Conservation (phyloP, 1,139 yeast species). For the Geotrichum histeridarum region DNA sequence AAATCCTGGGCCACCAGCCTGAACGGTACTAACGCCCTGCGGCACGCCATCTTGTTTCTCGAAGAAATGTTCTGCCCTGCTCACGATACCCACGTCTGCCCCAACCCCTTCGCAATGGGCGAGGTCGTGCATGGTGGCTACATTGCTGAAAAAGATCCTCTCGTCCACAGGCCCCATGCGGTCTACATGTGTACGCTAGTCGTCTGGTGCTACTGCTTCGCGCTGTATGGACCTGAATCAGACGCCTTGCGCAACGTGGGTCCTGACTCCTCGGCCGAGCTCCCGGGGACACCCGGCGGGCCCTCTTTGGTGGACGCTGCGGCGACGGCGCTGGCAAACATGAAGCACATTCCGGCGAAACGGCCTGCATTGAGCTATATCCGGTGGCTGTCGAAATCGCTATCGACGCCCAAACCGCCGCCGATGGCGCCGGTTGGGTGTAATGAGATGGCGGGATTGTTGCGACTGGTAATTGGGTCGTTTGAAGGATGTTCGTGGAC, state of each 20-base stretch:
- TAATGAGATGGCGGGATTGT: conserved; percentile 33
- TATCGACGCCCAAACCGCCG: not conserved
- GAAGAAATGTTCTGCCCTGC: conserved; percentile 27
- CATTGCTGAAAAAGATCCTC: conserved; percentile 50
- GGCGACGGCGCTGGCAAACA: not conserved
- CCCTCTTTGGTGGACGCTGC: not conserved
- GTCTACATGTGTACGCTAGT: conserved; percentile 50
- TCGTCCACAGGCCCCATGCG: conserved; percentile 52
- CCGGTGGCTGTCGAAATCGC: conserved; percentile 1
- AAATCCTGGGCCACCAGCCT: conserved; percentile 2
- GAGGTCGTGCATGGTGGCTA: conserved; percentile 13
- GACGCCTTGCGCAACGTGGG: conserved; percentile 22
- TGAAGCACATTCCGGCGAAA: not conserved
- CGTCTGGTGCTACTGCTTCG: conserved; percentile 55
- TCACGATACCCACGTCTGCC: conserved; percentile 7
- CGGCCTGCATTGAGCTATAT: conserved; percentile 6
- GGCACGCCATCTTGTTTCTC: conserved; percentile 28
- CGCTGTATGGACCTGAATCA: conserved; percentile 53
- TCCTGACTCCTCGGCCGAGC: not conserved
- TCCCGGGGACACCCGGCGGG: not conserved
- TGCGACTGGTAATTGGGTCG: conserved; percentile 31
- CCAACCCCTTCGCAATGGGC: conserved; percentile 3
- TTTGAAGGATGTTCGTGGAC: conserved; percentile 31
- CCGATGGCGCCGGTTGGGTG: conserved; percentile 18
- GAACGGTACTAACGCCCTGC: conserved; percentile 1